Conservation (phyloP, 768 basidiomycete genomes). For the Lactifluus pinguis region DNA sequence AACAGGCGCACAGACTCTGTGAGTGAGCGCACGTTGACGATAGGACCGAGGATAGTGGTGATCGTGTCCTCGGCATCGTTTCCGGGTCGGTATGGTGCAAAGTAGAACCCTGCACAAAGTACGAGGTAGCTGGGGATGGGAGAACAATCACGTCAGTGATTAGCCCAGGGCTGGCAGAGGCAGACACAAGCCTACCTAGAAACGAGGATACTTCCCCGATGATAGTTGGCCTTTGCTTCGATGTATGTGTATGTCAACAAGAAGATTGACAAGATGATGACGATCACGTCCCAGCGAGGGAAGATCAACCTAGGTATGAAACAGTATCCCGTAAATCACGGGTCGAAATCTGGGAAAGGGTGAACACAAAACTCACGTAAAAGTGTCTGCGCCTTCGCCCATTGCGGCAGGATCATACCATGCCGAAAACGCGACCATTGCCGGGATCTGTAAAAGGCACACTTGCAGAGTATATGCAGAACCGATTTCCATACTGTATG, state of each 20-base stretch:
- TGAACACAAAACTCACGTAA: constrained; percentile 57
- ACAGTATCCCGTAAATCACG: not conserved
- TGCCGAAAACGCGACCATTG: constrained; percentile 98
- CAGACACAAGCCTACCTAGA: constrained; percentile 50
- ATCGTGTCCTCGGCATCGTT: constrained; percentile 14
- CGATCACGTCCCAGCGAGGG: constrained; percentile 96
- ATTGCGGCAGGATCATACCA: constrained; percentile 84
- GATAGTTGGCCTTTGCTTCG: constrained; percentile 98
- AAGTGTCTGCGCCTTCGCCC: constrained; percentile 81
- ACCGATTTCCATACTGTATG: constrained; percentile 91
- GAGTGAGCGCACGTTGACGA: constrained; percentile 9
- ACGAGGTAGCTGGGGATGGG: constrained; percentile 74
- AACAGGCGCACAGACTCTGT: constrained; percentile 11
- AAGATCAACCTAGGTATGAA: constrained; percentile 68
- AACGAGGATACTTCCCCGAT: constrained; percentile 91
- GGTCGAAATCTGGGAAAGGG: not conserved
- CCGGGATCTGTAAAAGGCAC: constrained; percentile 93
- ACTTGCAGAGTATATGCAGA: constrained; percentile 98
- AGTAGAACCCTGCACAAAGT: constrained; percentile 86
- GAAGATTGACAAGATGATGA: constrained; percentile 93
- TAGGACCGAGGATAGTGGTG: not conserved
- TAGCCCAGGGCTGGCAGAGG: not conserved
- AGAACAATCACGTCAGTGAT: not conserved
- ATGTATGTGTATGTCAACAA: constrained; percentile 98
- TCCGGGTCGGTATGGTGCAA: constrained; percentile 45